phyloP scores from a whole-genome alignment of 371 early-diverging fungal genomes.

The Mortierella sp. region DNA sequence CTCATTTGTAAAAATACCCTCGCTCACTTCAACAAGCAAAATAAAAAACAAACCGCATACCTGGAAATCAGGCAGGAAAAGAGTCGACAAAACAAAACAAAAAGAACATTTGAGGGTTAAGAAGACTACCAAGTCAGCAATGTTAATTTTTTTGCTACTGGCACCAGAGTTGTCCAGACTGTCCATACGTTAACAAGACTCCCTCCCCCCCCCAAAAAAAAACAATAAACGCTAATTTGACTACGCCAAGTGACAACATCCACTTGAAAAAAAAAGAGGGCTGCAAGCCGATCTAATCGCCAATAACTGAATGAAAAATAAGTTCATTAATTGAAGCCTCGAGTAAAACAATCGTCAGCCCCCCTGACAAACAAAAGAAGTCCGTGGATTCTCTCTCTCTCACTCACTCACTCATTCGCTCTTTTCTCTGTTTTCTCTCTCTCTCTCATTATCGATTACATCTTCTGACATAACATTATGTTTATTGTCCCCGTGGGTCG shows the following conservation, averaged over 20 bases:
- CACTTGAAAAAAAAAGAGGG: background rate
- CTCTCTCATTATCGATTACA: background rate
- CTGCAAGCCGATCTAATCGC: background rate
- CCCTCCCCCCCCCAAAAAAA: too few relatives aligned
- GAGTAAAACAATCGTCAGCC: too few relatives aligned
- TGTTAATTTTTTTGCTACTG: conserved; percentile 8
- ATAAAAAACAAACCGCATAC: background rate
- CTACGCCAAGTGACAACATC: background rate
- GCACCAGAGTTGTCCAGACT: background rate
- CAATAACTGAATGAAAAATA: too few relatives aligned
- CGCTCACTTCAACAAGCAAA: background rate
- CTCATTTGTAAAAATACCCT: background rate
- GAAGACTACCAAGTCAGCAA: too few relatives aligned
- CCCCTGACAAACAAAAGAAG: too few relatives aligned
- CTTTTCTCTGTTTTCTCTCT: too few relatives aligned
- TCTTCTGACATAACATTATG: background rate
- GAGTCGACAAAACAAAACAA: too few relatives aligned
- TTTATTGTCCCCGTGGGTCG: background rate
- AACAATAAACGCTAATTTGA: background rate
- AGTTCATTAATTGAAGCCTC: too few relatives aligned
- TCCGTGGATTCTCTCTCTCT: background rate
- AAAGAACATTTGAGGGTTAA: too few relatives aligned
- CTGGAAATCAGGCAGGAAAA: background rate
- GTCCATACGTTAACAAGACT: background rate
- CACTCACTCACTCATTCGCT: too few relatives aligned